phyloP scores from a whole-genome alignment of 106 monocot genomes.

The Amphibolis antarctica region DNA sequence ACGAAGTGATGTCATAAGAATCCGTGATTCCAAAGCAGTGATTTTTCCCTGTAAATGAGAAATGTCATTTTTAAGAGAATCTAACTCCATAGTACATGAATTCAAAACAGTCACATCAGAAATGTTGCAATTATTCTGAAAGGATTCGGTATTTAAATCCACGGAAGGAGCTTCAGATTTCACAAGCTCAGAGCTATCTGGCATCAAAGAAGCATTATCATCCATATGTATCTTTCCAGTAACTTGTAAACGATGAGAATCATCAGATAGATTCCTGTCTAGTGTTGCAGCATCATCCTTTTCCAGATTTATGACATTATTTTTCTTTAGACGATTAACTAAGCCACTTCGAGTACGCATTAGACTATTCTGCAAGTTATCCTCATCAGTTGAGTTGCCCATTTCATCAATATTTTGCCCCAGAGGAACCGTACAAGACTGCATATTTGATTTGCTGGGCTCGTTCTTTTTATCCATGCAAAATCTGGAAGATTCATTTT shows the following conservation, averaged over 20 bases:
- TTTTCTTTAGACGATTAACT: background rate
- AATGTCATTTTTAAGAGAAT: constrained; percentile 53
- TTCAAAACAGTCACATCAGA: constrained; percentile 13
- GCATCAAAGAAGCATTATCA: constrained; percentile 1
- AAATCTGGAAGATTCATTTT: background rate
- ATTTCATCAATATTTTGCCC: constrained; percentile 14
- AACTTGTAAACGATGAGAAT: constrained; percentile 9
- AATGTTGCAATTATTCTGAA: constrained; percentile 8
- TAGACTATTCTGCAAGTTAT: constrained; percentile 4
- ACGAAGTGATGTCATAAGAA: constrained; percentile 56
- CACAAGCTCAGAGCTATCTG: constrained; percentile 5
- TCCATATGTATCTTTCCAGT: constrained; percentile 4
- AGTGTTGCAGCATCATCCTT: constrained; percentile 2
- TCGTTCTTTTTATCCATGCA: constrained; percentile 1
- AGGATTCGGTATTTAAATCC: background rate
- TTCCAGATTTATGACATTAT: constrained; percentile 1
- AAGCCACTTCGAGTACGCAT: background rate
- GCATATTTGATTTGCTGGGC: constrained; percentile 6
- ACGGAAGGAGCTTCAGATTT: constrained; percentile 17
- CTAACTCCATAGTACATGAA: constrained; percentile 26
- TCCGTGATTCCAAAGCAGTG: constrained; percentile 43
- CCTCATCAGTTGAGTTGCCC: constrained; percentile 9
- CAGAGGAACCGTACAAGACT: constrained; percentile 1
- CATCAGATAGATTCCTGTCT: background rate
- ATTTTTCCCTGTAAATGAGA: constrained; percentile 53